Evolutionary conservation across 2,329 filamentous ascomycete species (phyloP).

Genomic region (Cladorrhinum sp.): DNA sequence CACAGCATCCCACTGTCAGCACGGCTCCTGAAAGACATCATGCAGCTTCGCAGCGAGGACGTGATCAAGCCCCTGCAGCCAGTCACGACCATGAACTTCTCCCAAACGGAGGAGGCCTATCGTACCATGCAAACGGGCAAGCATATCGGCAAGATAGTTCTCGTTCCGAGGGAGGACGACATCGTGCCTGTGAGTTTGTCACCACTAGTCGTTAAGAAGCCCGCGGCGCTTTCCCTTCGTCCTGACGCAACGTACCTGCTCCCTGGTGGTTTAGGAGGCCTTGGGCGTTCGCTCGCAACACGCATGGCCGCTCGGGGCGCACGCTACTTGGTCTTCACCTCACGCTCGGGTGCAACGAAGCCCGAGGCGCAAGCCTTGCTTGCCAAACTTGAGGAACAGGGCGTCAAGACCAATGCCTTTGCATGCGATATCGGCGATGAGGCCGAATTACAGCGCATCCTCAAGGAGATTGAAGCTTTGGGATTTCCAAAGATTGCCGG

Average conservation of each 20-base stretch:
- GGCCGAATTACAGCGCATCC: neutral
- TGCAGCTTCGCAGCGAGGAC: neutral
- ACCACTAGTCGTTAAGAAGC: neutral
- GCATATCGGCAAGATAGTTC: slow-evolving; percentile 34
- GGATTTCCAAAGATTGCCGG: slow-evolving; percentile 23
- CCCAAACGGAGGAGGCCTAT: slow-evolving; percentile 4
- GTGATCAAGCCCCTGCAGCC: neutral
- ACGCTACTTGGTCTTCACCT: slow-evolving; percentile 36
- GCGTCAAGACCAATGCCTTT: neutral
- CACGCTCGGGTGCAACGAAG: neutral
- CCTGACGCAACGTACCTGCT: slow-evolving; percentile 35
- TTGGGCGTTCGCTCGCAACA: slow-evolving; percentile 35
- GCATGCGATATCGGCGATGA: neutral
- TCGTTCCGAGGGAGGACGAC: slow-evolving; percentile 9
- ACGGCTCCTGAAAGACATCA: neutral
- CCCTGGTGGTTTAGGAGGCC: slow-evolving; percentile 38
- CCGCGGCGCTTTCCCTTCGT: neutral
- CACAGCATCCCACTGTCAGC: no score
- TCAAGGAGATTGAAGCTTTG: no score
- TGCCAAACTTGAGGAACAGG: neutral
- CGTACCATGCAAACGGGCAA: neutral
- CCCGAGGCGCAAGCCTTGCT: neutral
- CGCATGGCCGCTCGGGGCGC: slow-evolving; percentile 40
- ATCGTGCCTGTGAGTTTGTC: neutral
- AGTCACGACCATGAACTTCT: neutral